phyloP scores from a whole-genome alignment of 768 basidiomycete genomes.

The Mycena crocata region DNA sequence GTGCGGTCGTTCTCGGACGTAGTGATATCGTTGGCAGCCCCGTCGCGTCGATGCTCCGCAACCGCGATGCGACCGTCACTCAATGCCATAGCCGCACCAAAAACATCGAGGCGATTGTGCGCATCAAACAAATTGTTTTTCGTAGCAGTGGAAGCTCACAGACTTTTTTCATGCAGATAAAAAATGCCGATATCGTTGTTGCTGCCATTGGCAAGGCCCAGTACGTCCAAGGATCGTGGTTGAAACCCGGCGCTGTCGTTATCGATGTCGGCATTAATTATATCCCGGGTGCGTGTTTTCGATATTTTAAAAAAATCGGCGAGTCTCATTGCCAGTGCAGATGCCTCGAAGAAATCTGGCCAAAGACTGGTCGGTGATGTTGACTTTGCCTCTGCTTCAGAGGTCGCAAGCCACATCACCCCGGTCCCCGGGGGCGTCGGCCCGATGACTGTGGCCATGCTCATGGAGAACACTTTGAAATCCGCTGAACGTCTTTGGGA shows the following conservation, averaged over 20 bases:
- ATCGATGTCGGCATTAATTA: constrained; percentile 99
- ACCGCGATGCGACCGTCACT: constrained; percentile 94
- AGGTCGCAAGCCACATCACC: constrained; percentile 90
- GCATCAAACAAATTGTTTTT: constrained; percentile 41
- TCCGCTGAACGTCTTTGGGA: constrained; percentile 89
- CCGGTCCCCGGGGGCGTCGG: constrained; percentile 99
- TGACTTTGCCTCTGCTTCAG: constrained; percentile 80
- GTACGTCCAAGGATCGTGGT: constrained; percentile 92
- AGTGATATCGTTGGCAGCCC: constrained; percentile 99
- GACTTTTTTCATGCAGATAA: constrained; percentile 63
- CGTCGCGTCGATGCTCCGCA: constrained; percentile 90
- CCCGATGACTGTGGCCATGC: constrained; percentile 99
- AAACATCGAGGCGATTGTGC: constrained; percentile 82
- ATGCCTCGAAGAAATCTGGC: constrained; percentile 92
- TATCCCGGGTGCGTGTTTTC: constrained; percentile 72
- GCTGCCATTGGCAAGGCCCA: constrained; percentile 95
- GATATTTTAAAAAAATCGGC: background rate
- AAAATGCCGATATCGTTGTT: constrained; percentile 91
- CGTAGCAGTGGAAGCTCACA: constrained; percentile 5
- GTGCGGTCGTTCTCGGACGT: constrained; percentile 93
- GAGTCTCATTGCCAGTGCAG: constrained; percentile 49
- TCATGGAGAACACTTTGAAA: constrained; percentile 93
- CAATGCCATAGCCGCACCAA: constrained; percentile 95
- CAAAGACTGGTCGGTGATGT: constrained; percentile 97
- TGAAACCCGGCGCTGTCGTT: constrained; percentile 94